Evolutionary conservation across 805 yeast species (phyloP), one percentile per base, ranked within the genome.

Genomic region (Nakazawaea sp.): DNA sequence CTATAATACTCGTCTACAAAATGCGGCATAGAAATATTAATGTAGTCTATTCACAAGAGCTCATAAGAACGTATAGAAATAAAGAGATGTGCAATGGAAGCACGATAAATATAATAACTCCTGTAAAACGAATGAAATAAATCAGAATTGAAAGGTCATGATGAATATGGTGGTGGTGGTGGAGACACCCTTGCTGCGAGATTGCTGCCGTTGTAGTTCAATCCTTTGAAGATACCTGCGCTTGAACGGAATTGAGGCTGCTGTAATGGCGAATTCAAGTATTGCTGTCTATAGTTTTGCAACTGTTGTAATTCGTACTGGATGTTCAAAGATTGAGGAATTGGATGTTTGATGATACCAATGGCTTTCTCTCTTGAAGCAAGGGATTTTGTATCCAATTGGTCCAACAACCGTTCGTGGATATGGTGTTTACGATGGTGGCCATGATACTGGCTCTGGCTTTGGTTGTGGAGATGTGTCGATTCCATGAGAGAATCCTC

Each of bases 221-320:
- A 32, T 11, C 31, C 32, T 23, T 32, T 37, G 19, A 37, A 32
- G 13, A 37, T 27, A 16, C 33, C 11, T 9, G 27, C 20, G 12
- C 16, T 19, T 8, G 24, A 16, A 13, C 21, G 29, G 33, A 38
- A 38, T 10, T 32, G 37, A 17, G 29, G 33, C 20, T 37, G 28
- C 18, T 37, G 27, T 30, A 38, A 33, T 18, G 36, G 41, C 11
- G 41, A 38, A 9, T 38, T 28, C 31, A 38, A 33, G 24, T 38
- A 38, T 11, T 23, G 30, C 31, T 33, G 37, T 38, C 41, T 38
- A 11, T 33, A 30, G 12, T 33, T 29, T 15, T 33, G 30, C 11
- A 38, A 24, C 29, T 38, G 37, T 37, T 32, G 41, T 12, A 32
- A 28, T 18, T 32, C 36, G 25, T 32, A 37, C 13, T 23, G 31